Conservation (phyloP, 192 early-diverging fungal genomes). For the Backusella australiensis region DNA sequence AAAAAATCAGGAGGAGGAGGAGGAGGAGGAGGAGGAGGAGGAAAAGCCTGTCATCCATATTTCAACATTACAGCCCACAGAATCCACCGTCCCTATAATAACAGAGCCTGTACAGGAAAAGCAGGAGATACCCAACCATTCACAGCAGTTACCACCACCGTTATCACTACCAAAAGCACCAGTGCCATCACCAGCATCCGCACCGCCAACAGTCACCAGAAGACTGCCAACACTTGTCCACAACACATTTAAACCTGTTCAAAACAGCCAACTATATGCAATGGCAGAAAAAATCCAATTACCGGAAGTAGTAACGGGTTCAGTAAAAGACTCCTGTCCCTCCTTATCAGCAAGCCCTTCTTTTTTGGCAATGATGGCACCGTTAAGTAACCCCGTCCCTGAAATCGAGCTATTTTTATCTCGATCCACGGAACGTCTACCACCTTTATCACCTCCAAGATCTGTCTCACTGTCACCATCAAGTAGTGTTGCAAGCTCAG, state of each 20-base stretch:
- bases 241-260: background rate
- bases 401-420: conserved; percentile 5
- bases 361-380: background rate
- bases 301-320: background rate
- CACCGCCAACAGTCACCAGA: background rate
- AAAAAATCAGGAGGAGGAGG: background rate
- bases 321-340: background rate
- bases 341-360: background rate
- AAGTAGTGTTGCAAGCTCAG: background rate
- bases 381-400: background rate
- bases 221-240: background rate
- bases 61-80: background rate
- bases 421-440: background rate
- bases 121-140: background rate
- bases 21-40: no score
- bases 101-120: background rate
- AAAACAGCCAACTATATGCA: background rate
- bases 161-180: background rate
- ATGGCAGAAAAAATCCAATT: conserved; percentile 6
- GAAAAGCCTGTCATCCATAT: background rate
- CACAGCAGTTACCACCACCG: background rate
- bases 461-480: background rate
- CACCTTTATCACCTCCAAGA: background rate
- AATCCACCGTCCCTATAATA: background rate
- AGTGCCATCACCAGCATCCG: background rate